Conservation (phyloP, 495 filamentous ascomycete species). For the Penicillium coffeae region DNA sequence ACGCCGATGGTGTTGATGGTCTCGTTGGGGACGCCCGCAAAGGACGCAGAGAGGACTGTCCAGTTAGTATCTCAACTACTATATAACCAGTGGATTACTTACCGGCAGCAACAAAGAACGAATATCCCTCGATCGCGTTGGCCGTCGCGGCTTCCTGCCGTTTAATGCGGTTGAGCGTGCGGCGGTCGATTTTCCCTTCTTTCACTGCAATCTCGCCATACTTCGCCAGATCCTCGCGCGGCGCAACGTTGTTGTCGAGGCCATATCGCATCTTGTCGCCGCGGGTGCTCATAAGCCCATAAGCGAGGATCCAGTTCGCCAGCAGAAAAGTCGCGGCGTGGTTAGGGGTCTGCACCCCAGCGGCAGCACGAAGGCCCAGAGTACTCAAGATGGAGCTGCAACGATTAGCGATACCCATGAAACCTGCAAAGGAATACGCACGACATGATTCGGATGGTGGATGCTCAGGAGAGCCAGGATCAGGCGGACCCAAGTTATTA, state of each 20-base stretch:
- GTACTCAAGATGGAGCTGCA: constrained; percentile 21
- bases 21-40: constrained; percentile 33
- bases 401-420: constrained; percentile 9
- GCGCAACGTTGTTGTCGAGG: constrained; percentile 47
- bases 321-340: constrained; percentile 37
- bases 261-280: constrained; percentile 37
- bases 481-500: neutral
- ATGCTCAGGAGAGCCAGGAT: neutral
- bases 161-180: constrained; percentile 41
- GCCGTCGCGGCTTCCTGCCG: constrained; percentile 45
- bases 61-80: constrained; percentile 8
- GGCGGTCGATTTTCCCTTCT: constrained; percentile 45
- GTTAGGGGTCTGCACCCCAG: constrained; percentile 23
- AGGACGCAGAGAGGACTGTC: constrained; percentile 25
- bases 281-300: constrained; percentile 41
- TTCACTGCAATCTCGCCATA: constrained; percentile 45
- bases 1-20: constrained; percentile 40
- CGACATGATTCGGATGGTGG: constrained; percentile 9
- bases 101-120: constrained; percentile 43
- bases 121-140: constrained; percentile 47
- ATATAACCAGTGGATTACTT: constrained; percentile 6
- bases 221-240: constrained; percentile 42
- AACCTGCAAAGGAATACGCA: neutral
- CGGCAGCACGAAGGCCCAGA: constrained; percentile 23
- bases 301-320: constrained; percentile 47